Evolutionary conservation across 1,284 basidiomycete species (phyloP).

Genomic region (Trichosporon inkin): DNA sequence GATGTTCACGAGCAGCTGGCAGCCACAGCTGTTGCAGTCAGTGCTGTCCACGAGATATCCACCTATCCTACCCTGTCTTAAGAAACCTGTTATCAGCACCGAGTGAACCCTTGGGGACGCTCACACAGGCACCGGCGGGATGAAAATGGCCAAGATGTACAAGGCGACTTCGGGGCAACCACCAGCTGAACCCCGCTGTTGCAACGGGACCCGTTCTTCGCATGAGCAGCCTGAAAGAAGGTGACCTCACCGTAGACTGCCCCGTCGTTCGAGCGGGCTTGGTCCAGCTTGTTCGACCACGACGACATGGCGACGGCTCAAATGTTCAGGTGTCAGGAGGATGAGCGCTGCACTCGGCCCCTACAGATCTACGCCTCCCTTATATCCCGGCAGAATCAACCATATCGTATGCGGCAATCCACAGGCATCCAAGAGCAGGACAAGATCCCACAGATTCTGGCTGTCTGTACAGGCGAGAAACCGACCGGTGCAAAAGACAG

Average conservation of each 20-base stretch:
- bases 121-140: background rate
- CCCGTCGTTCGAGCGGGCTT: background rate
- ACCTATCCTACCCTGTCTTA: background rate
- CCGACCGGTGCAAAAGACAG: no score
- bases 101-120: no score
- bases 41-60: background rate
- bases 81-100: constrained; percentile 3
- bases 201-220: background rate
- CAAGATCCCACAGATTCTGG: no score
- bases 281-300: background rate
- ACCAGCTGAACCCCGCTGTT: background rate
- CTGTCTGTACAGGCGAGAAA: no score
- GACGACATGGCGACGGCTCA: no score
- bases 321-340: no score
- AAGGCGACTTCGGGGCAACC: background rate
- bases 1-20: background rate
- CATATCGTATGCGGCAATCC: no score
- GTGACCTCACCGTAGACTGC: background rate
- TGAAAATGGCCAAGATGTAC: background rate
- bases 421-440: no score
- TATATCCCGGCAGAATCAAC: no score
- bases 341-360: no score
- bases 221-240: background rate
- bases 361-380: no score
- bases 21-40: background rate